These are phyloP conservation scores for Wallacemonas collosoma DNA, from an alignment of 208 protist species.

Conservation along the genomic window DNA sequence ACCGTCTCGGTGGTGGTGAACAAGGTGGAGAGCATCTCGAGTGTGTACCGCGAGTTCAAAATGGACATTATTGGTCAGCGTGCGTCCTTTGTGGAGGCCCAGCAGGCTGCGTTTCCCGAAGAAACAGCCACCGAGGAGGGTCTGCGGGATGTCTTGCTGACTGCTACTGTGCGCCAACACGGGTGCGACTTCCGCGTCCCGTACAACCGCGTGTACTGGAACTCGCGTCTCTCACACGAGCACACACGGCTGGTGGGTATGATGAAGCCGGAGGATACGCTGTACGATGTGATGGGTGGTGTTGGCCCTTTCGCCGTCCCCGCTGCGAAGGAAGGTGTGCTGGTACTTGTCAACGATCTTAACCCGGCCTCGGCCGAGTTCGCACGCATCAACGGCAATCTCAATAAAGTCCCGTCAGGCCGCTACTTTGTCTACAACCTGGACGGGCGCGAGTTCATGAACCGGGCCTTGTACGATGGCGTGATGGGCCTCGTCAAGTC, in stretches of 20 bases:
- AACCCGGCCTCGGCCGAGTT: constrained; percentile 94
- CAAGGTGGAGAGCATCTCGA: constrained; percentile 95
- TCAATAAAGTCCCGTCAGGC: constrained; percentile 82
- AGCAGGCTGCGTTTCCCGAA: constrained; percentile 10
- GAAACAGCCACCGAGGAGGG: constrained; percentile 21
- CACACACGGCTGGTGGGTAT: constrained; percentile 90
- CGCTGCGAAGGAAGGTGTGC: constrained; percentile 80
- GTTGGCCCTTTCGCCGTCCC: constrained; percentile 98
- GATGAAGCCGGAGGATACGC: constrained; percentile 70
- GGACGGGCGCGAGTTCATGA: constrained; percentile 95
- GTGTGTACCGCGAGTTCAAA: constrained; percentile 95
- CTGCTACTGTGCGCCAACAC: constrained; percentile 90
- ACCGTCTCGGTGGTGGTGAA: constrained; percentile 96
- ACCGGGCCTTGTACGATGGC: constrained; percentile 59
- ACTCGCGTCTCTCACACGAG: constrained; percentile 95
- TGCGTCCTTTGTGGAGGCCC: constrained; percentile 32
- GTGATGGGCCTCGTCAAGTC: constrained; percentile 21
- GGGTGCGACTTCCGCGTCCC: constrained; percentile 94
- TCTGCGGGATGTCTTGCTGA: constrained; percentile 45
- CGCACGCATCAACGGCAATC: constrained; percentile 86
- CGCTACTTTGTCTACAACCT: constrained; percentile 88
- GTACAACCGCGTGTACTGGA: constrained; percentile 98
- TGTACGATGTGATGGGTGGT: constrained; percentile 97
- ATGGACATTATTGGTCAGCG: constrained; percentile 97
- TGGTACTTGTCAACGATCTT: constrained; percentile 97